phyloP scores from a whole-genome alignment of 2,329 filamentous ascomycete species.

The Penicillium sp. region DNA sequence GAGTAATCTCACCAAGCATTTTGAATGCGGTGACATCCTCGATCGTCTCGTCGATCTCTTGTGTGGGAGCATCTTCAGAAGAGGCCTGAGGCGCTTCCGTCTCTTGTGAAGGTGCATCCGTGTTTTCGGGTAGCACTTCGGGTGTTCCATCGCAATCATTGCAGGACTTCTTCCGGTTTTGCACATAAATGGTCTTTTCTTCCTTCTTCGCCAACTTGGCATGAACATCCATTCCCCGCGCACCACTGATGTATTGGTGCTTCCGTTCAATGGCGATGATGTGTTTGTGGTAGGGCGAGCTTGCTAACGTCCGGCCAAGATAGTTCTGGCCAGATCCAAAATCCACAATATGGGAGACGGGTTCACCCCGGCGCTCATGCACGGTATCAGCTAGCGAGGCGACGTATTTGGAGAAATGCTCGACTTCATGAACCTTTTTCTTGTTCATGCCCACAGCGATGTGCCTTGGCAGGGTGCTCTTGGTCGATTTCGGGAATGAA shows the following conservation, averaged over 20 bases:
- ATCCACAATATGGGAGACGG: constrained; percentile 82
- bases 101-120: not conserved
- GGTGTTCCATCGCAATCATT: constrained; percentile 17
- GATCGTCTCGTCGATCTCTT: constrained; percentile 13
- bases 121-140: constrained; percentile 7
- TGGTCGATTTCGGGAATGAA: constrained; percentile 19
- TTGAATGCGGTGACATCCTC: constrained; percentile 29
- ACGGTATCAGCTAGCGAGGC: constrained; percentile 59
- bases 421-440: constrained; percentile 93
- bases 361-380: constrained; percentile 41
- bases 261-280: constrained; percentile 88
- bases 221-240: constrained; percentile 75
- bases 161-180: constrained; percentile 66
- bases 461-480: constrained; percentile 57
- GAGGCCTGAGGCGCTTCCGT: constrained; percentile 3
- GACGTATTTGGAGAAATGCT: constrained; percentile 82
- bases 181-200: constrained; percentile 65
- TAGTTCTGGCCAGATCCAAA: constrained; percentile 98
- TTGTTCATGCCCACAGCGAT: constrained; percentile 88
- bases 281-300: constrained; percentile 75
- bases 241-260: constrained; percentile 78
- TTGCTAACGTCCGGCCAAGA: constrained; percentile 79
- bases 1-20: constrained; percentile 33
- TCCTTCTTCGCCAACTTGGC: constrained; percentile 70
- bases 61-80: not conserved